Base-by-base conservation (phyloP, 2,329 filamentous ascomycete species). In the Ophiobolus disseminans region DNA sequence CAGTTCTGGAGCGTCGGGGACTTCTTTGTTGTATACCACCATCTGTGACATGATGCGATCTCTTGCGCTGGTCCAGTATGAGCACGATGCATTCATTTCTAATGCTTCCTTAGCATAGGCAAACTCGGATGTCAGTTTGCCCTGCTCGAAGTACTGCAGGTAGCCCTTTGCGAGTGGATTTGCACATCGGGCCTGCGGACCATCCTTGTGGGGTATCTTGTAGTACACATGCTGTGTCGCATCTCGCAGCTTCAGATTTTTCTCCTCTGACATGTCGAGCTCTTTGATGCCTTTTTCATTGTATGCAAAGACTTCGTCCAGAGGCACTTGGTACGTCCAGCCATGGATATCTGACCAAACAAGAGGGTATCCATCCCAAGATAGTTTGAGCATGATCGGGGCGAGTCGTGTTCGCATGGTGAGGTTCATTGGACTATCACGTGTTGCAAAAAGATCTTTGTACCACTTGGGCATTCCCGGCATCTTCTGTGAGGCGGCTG, bases 31-130 rank as follows among this genome's bases (percentile, higher is more conserved):
- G 68, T 96, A 97, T 1, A 99, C 89, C 2, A 96, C 92, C 81
- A 97, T 90, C 67, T 99, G 94, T n/a, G 87, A 89, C 81, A 79
- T 93, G 73, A 99, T 99, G 40, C 94, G 82, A 66, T 96, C 91
- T 53, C 94, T 84, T 13, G 94, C 92, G 65, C 91, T 96, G 62
- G 99, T 97, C 94, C 95, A 99, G 74, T 99, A 99, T 0, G 93
- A 97, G 70, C 95, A 99, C 0, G 91, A 96, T 0, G 94, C 91
- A 63, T 99, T 99, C 94, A 99, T 99, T 62, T 97, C 89, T 34
- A 99, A 78, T 0, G 95, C 94, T 70, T 96, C 91, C 67, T 95
- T 97, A 0, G 94, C 94, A 64, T 97, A 93, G 0, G 86, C 72
- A 64, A 88, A 97, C 70, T 96, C 88, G 0, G 93, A 97, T 0